A percentile compares a stretch with the other conserved stretches of the same genome.
phyloP scores from a whole-genome alignment of 2,329 filamentous ascomycete species.

The Pseudopyricularia javanii region DNA sequence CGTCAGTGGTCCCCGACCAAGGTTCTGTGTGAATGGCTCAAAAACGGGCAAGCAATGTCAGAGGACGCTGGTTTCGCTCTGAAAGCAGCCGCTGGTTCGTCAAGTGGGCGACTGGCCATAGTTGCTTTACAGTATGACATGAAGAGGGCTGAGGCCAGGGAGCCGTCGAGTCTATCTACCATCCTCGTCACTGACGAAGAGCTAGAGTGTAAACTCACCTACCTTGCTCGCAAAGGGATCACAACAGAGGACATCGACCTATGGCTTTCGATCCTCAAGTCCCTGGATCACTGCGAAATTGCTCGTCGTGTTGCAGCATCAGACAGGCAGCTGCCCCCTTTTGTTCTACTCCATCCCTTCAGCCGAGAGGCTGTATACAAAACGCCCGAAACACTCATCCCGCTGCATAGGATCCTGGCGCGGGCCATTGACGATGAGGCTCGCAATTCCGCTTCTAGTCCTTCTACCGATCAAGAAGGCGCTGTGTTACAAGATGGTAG shows the following conservation, averaged over 20 bases:
- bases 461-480: background rate
- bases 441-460: background rate
- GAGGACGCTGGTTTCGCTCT: background rate
- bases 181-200: constrained; percentile 10
- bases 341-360: constrained; percentile 23
- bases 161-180: constrained; percentile 9
- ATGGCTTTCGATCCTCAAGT: constrained; percentile 28
- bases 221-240: constrained; percentile 19
- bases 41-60: background rate
- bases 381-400: background rate
- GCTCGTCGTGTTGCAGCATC: constrained; percentile 21
- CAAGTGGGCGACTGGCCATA: constrained; percentile 10
- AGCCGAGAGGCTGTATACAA: constrained; percentile 4
- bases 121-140: constrained; percentile 13
- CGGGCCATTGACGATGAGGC: background rate
- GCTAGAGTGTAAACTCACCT: constrained; percentile 18
- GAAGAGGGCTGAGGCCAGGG: constrained; percentile 9
- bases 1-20: background rate
- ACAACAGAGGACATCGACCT: constrained; percentile 19
- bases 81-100: background rate
- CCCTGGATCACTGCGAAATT: constrained; percentile 19
- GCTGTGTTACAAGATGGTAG: background rate
- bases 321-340: constrained; percentile 22
- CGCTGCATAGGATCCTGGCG: background rate
- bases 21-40: background rate